These are phyloP conservation scores for Chalara sp. DNA, from an alignment of 2,329 filamentous ascomycete species.

Conservation along the genomic window DNA sequence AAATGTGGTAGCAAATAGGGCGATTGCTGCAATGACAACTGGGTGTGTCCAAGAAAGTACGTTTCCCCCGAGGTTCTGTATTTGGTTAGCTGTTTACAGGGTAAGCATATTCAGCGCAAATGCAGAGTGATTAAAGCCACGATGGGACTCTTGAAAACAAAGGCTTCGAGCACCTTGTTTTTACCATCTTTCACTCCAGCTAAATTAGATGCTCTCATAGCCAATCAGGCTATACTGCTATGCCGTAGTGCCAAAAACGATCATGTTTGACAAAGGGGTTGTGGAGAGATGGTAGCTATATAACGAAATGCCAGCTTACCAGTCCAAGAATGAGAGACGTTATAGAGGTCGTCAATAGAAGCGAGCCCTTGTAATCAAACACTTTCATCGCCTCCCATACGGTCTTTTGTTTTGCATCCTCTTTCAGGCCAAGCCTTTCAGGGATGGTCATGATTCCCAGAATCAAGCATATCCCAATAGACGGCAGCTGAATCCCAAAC, in stretches of 20 bases:
- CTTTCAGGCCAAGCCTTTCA: constrained; percentile 40
- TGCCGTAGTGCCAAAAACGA: too few relatives aligned
- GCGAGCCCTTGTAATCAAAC: constrained; percentile 51
- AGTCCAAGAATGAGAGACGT: constrained; percentile 52
- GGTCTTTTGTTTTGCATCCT: constrained; percentile 36
- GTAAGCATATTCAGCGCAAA: too few relatives aligned
- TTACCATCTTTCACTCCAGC: too few relatives aligned
- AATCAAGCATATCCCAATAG: constrained; percentile 38
- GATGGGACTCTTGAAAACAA: too few relatives aligned
- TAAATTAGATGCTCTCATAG: too few relatives aligned
- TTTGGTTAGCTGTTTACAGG: too few relatives aligned
- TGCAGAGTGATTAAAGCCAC: too few relatives aligned
- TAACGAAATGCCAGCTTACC: constrained; percentile 30
- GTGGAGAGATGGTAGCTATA: neutral
- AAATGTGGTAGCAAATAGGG: constrained; percentile 39
- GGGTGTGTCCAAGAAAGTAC: constrained; percentile 56
- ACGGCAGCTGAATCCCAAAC: constrained; percentile 55
- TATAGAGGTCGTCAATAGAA: constrained; percentile 44
- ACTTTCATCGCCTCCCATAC: constrained; percentile 42
- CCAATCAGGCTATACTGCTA: too few relatives aligned
- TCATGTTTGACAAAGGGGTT: constrained; percentile 2
- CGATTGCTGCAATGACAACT: constrained; percentile 45
- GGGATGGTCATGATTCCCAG: constrained; percentile 44
- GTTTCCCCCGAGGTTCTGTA: constrained; percentile 55
- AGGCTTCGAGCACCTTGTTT: too few relatives aligned